These are phyloP conservation scores for Hirschfeldia incana DNA, from an alignment of 345 rosid genomes.

Conservation along the genomic window DNA sequence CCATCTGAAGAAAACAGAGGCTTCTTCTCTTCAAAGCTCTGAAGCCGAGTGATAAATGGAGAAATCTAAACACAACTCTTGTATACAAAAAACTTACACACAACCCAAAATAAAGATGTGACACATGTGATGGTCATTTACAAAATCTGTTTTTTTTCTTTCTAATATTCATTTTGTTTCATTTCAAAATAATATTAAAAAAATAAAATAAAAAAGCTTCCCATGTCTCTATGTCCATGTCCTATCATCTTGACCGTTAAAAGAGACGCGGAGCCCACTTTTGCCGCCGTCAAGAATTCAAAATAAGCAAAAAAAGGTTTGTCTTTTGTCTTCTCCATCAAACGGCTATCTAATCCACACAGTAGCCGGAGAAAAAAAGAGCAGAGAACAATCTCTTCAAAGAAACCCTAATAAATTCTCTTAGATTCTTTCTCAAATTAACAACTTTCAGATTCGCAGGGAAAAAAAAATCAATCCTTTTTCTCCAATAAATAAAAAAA, in stretches of 20 bases:
- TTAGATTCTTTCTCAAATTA: slow-evolving; percentile 27
- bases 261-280: slow-evolving; percentile 30
- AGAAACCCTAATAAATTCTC: slow-evolving; percentile 29
- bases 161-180: neutral
- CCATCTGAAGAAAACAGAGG: slow-evolving; percentile 39
- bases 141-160: neutral
- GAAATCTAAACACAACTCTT: slow-evolving; percentile 4
- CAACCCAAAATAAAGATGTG: slow-evolving; percentile 14
- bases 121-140: neutral
- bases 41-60: slow-evolving; percentile 6
- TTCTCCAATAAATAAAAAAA: neutral
- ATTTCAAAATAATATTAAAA: neutral
- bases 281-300: slow-evolving; percentile 33
- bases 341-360: slow-evolving; percentile 40
- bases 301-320: slow-evolving; percentile 16
- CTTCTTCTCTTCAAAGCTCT: slow-evolving; percentile 11
- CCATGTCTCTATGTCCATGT: neutral
- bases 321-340: slow-evolving; percentile 5
- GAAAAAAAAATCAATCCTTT: neutral
- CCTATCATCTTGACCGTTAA: slow-evolving; percentile 22
- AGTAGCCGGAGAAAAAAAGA: slow-evolving; percentile 13
- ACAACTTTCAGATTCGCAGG: slow-evolving; percentile 11
- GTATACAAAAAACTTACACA: neutral
- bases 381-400: slow-evolving; percentile 18
- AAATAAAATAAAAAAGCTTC: neutral